Evolutionary conservation across 1,284 basidiomycete species (phyloP).

Genomic region (Porodaedalea pini): DNA sequence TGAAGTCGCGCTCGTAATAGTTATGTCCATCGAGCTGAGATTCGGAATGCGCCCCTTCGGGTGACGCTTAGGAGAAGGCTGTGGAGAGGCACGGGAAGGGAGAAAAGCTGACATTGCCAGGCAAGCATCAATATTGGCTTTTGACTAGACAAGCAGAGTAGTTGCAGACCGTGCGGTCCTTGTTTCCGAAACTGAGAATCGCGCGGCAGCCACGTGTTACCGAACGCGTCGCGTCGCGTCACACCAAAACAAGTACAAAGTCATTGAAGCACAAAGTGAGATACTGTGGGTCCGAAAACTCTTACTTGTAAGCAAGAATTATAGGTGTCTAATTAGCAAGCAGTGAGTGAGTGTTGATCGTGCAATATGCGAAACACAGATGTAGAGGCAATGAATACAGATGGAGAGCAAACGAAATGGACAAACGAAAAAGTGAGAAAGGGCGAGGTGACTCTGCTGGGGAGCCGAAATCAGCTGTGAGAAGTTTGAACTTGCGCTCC

Average conservation of each 20-base stretch:
- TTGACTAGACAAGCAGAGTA: background rate
- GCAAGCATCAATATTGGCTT: background rate
- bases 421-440: too few species aligned
- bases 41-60: conserved; percentile 3
- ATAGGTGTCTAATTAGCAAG: too few species aligned
- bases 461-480: background rate
- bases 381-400: too few species aligned
- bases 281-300: too few species aligned
- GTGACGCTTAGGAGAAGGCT: conserved; percentile 9
- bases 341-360: too few species aligned
- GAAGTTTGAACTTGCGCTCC: background rate
- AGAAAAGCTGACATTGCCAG: conserved; percentile 14
- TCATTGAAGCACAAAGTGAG: too few species aligned
- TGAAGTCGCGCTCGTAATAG: conserved; percentile 17
- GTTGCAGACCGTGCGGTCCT: background rate
- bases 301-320: too few species aligned
- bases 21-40: conserved; percentile 18
- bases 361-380: too few species aligned
- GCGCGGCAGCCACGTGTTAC: conserved; percentile 3
- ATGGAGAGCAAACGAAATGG: background rate
- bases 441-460: too few species aligned
- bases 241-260: background rate
- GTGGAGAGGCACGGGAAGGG: conserved; percentile 17
- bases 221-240: conserved; percentile 7
- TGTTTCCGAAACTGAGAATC: background rate